A percentile compares a stretch with the other conserved stretches of the same genome.
Conservation (phyloP, 176 grass and related monocot genomes). For the Chloris gayana region DNA sequence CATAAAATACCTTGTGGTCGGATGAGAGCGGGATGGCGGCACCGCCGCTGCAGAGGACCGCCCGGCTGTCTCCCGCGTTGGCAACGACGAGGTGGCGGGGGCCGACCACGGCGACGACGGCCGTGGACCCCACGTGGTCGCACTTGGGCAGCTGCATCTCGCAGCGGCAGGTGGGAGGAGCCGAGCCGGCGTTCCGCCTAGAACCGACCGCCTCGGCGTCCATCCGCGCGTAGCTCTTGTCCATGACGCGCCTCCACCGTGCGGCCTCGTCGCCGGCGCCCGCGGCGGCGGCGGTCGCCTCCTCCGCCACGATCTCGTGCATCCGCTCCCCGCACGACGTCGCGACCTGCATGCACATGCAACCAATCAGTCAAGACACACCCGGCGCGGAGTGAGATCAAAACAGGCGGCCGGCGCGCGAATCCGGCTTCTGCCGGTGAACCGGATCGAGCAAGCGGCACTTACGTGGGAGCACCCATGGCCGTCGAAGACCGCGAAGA, state of each 20-base stretch:
- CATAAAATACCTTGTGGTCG: slow-evolving; percentile 74
- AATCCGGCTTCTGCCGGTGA: background rate
- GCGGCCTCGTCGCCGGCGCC: background rate
- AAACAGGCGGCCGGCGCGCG: background rate
- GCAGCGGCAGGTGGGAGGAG: slow-evolving; percentile 58
- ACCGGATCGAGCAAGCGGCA: background rate
- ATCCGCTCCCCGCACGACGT: slow-evolving; percentile 68
- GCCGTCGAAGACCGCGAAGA: slow-evolving; percentile 90
- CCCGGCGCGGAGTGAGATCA: background rate
- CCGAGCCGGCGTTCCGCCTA: background rate
- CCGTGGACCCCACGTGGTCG: slow-evolving; percentile 88
- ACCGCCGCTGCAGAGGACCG: slow-evolving; percentile 73
- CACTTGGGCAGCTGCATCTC: slow-evolving; percentile 73
- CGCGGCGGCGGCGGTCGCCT: slow-evolving; percentile 39
- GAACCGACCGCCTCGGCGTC: slow-evolving; percentile 63
- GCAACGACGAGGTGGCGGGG: slow-evolving; percentile 64
- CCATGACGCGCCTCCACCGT: slow-evolving; percentile 62
- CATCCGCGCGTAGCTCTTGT: slow-evolving; percentile 82
- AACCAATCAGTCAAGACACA: slow-evolving; percentile 25
- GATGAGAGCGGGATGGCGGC: slow-evolving; percentile 64
- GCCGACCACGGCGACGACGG: slow-evolving; percentile 74
- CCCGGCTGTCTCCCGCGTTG: slow-evolving; percentile 89
- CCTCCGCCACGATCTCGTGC: slow-evolving; percentile 75
- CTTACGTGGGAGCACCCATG: slow-evolving; percentile 95
- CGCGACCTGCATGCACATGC: slow-evolving; percentile 67